A percentile compares a stretch with the other conserved stretches of the same genome.
Conservation (phyloP, 805 yeast species). For the Saccharomycopsis capsularis region DNA sequence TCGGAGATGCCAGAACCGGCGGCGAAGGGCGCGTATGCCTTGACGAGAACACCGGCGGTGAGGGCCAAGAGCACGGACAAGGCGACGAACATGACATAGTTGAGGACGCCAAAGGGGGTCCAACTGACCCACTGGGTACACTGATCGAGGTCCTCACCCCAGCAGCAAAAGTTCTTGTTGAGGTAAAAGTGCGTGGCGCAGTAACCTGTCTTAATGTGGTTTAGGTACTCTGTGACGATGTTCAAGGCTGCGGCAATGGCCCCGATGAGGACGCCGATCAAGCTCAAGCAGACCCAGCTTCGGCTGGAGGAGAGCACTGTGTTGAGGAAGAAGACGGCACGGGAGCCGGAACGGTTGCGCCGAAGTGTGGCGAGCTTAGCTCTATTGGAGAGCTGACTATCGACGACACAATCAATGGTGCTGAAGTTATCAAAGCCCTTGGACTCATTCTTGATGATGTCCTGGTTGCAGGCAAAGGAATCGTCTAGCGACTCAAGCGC, state of each 20-base stretch:
- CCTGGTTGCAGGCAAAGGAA: slow-evolving; percentile 24
- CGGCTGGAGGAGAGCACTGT: slow-evolving; percentile 27
- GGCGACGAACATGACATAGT: slow-evolving; percentile 52
- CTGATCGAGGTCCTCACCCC: slow-evolving; percentile 43
- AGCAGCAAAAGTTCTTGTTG: slow-evolving; percentile 75
- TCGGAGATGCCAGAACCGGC: slow-evolving; percentile 98
- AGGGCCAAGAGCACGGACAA: slow-evolving; percentile 58
- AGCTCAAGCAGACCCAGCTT: slow-evolving; percentile 64
- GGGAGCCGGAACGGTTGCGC: slow-evolving; percentile 8
- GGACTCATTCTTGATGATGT: slow-evolving; percentile 25
- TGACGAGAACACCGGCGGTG: slow-evolving; percentile 62
- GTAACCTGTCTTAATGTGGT: slow-evolving; percentile 70
- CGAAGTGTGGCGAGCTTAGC: slow-evolving; percentile 11
- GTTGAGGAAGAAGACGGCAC: slow-evolving; percentile 4
- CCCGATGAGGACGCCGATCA: slow-evolving; percentile 75
- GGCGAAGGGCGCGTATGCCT: slow-evolving; percentile 73
- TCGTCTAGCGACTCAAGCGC: slow-evolving; percentile 20
- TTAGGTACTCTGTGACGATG: slow-evolving; percentile 80
- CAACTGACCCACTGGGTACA: slow-evolving; percentile 71
- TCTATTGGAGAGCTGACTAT: slow-evolving; percentile 44
- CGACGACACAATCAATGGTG: slow-evolving; percentile 69
- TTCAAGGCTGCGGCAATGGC: slow-evolving; percentile 75
- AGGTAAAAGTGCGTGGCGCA: slow-evolving; percentile 66
- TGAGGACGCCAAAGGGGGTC: slow-evolving; percentile 38
- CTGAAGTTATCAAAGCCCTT: slow-evolving; percentile 52